A percentile compares a stretch with the other conserved stretches of the same genome.
Evolutionary conservation across 257 asterid genomes (phyloP).

Genomic region (Apocynum venetum): DNA sequence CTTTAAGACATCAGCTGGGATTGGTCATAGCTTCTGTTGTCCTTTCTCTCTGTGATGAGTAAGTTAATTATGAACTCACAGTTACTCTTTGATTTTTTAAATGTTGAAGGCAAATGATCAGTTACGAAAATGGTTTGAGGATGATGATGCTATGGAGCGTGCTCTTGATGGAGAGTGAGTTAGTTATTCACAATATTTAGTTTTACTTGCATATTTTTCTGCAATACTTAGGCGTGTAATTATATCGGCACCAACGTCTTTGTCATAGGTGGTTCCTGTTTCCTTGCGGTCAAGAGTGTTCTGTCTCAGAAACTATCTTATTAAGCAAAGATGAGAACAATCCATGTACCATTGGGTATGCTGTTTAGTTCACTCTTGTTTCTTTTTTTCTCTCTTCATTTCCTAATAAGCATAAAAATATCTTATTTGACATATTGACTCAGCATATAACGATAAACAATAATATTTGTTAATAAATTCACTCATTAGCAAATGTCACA

Average conservation of each 20-base stretch:
- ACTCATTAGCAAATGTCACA: too few species aligned
- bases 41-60: not conserved
- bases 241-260: conserved; percentile 2
- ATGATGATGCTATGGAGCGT: conserved; percentile 88
- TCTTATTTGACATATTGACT: too few species aligned
- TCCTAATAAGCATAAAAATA: not conserved
- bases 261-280: conserved; percentile 64
- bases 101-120: conserved; percentile 66
- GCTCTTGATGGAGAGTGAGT: conserved; percentile 86
- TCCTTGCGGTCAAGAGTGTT: conserved; percentile 49
- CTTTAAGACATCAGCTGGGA: not conserved
- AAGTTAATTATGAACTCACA: not conserved
- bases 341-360: conserved; percentile 72
- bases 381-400: not conserved
- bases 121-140: conserved; percentile 63
- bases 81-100: conserved; percentile 18
- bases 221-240: not conserved
- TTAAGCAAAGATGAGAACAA: conserved; percentile 64
- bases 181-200: not conserved
- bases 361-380: not conserved
- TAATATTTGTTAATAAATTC: too few species aligned
- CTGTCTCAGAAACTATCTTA: conserved; percentile 60
- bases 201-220: not conserved
- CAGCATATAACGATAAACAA: too few species aligned
- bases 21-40: not conserved